phyloP scores from a whole-genome alignment of 139 green algal genomes.

The Tetradesmus obliquus region DNA sequence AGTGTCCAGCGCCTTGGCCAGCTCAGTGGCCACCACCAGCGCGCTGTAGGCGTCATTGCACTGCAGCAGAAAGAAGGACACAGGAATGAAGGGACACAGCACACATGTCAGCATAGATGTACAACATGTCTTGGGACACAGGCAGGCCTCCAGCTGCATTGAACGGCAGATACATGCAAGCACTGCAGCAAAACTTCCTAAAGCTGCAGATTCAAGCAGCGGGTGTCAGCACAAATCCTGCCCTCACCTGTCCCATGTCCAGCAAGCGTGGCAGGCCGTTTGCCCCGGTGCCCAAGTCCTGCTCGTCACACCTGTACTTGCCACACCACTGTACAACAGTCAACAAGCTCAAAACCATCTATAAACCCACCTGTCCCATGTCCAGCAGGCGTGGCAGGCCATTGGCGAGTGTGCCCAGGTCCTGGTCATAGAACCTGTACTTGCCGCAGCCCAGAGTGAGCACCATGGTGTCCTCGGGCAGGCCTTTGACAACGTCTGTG shows the following conservation, averaged over 20 bases:
- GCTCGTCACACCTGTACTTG: slow-evolving; percentile 72
- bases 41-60: slow-evolving; percentile 68
- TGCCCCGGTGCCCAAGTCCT: slow-evolving; percentile 55
- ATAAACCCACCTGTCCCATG: slow-evolving; percentile 73
- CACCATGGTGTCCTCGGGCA: slow-evolving; percentile 61
- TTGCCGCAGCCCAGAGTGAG: slow-evolving; percentile 75
- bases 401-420: slow-evolving; percentile 56
- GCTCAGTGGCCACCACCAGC: slow-evolving; percentile 65
- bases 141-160: no score
- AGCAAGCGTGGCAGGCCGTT: slow-evolving; percentile 68
- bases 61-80: slow-evolving; percentile 28
- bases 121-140: no score
- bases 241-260: slow-evolving; percentile 71
- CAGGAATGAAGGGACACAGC: neutral
- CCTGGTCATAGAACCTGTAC: slow-evolving; percentile 72
- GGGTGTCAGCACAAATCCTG: no score
- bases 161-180: no score
- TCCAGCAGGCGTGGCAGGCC: slow-evolving; percentile 71
- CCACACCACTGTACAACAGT: slow-evolving; percentile 67
- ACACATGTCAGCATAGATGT: neutral
- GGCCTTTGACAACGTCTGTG: slow-evolving; percentile 43
- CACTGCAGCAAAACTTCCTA: no score
- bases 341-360: no score
- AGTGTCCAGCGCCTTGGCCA: slow-evolving; percentile 68
- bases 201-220: no score